These are phyloP conservation scores for Penicillium simplicissimum DNA, from an alignment of 495 filamentous ascomycete genomes.

Conservation along the genomic window DNA sequence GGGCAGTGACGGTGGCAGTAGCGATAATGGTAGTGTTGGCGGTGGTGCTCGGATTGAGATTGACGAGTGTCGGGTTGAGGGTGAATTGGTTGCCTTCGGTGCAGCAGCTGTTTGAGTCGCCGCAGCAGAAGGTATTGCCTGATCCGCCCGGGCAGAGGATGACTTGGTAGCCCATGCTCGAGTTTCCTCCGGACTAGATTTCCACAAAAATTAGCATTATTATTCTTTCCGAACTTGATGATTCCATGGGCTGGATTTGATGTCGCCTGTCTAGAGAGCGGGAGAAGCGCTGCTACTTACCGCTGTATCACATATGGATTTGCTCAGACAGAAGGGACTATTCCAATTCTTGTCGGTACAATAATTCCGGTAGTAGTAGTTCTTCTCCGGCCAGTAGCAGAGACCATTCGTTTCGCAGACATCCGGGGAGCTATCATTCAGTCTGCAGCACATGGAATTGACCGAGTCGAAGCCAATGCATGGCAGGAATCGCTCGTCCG, in stretches of 20 bases:
- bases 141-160: neutral
- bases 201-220: no score
- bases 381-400: neutral
- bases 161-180: neutral
- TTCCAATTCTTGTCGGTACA: constrained; percentile 9
- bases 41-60: neutral
- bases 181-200: neutral
- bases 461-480: constrained; percentile 4
- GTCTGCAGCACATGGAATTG: constrained; percentile 6
- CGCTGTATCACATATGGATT: neutral
- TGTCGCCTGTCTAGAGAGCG: no score
- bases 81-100: neutral
- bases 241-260: no score
- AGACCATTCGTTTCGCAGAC: constrained; percentile 2
- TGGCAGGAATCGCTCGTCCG: constrained; percentile 3
- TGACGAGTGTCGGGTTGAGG: neutral
- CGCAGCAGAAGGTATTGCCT: neutral
- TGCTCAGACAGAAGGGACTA: constrained; percentile 4
- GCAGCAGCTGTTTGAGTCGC: neutral
- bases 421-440: constrained; percentile 5
- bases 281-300: neutral
- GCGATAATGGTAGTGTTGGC: neutral
- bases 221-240: no score
- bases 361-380: neutral
- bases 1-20: neutral